These are phyloP conservation scores for Cerioporus squamosus DNA, from an alignment of 1,284 basidiomycete species.

Conservation along the genomic window DNA sequence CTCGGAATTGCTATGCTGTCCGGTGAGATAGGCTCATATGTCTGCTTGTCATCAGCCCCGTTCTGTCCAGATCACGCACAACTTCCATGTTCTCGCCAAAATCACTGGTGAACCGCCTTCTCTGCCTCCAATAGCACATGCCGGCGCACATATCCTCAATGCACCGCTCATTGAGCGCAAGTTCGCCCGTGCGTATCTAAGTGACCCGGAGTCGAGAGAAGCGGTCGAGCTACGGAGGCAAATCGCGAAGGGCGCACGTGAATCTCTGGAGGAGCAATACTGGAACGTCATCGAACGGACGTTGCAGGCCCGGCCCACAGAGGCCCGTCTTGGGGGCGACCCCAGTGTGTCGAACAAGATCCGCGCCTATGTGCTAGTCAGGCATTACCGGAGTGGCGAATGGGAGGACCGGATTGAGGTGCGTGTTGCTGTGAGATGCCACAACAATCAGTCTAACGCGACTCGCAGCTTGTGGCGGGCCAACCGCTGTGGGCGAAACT, in stretches of 20 bases:
- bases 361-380: conserved; percentile 81
- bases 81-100: conserved; percentile 73
- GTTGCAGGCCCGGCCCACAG: conserved; percentile 82
- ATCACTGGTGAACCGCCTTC: conserved; percentile 72
- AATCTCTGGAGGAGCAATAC: conserved; percentile 85
- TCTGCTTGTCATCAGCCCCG: conserved; percentile 39
- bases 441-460: not conserved
- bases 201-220: conserved; percentile 70
- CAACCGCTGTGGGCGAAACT: conserved; percentile 93
- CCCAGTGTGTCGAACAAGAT: conserved; percentile 92
- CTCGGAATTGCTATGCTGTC: not conserved
- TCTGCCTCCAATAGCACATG: conserved; percentile 73
- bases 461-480: conserved; percentile 72
- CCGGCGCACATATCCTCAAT: conserved; percentile 78
- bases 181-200: conserved; percentile 72
- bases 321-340: conserved; percentile 91
- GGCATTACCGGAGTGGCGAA: conserved; percentile 80
- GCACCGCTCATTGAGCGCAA: conserved; percentile 75
- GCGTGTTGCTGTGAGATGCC: conserved; percentile 18
- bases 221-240: conserved; percentile 64
- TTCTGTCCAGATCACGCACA: conserved; percentile 65
- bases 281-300: conserved; percentile 86
- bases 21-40: not conserved
- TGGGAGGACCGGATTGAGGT: conserved; percentile 90
- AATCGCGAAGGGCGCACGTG: conserved; percentile 74